A percentile compares a stretch with the other conserved stretches of the same genome.
Evolutionary conservation across 2,329 filamentous ascomycete species (phyloP).

Genomic region (Trichothecium roseum): DNA sequence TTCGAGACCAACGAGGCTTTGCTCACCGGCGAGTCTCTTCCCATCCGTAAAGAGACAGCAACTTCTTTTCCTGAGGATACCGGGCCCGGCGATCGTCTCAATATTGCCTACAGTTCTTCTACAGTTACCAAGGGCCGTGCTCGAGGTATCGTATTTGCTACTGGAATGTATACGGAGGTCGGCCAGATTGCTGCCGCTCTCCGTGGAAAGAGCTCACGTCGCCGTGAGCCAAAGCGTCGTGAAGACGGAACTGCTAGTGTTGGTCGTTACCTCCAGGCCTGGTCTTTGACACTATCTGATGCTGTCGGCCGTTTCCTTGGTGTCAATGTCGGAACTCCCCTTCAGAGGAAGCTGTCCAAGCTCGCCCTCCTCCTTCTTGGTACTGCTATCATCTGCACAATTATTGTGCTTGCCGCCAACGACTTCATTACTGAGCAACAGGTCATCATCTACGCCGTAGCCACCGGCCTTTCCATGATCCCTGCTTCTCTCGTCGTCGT

Average conservation of each 20-base stretch:
- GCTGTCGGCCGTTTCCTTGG: constrained; percentile 54
- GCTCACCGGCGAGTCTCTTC: constrained; percentile 49
- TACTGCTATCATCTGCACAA: constrained; percentile 56
- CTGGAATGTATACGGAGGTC: constrained; percentile 50
- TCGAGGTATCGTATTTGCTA: constrained; percentile 47
- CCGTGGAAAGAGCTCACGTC: constrained; percentile 37
- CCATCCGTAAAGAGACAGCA: constrained; percentile 37
- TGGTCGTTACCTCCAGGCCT: constrained; percentile 37
- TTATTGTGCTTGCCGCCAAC: constrained; percentile 59
- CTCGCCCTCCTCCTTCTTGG: constrained; percentile 57
- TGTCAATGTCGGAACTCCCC: constrained; percentile 57
- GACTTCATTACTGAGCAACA: constrained; percentile 41
- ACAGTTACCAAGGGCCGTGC: constrained; percentile 48
- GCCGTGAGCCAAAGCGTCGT: constrained; percentile 39
- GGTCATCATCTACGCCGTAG: constrained; percentile 47
- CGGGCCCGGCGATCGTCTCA: constrained; percentile 40
- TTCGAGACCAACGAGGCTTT: constrained; percentile 53
- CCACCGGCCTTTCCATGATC: constrained; percentile 38
- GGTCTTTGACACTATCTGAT: constrained; percentile 41
- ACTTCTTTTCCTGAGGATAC: constrained; percentile 25
- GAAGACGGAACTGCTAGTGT: constrained; percentile 41
- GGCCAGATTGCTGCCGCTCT: constrained; percentile 40
- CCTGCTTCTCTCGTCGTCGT: constrained; percentile 38
- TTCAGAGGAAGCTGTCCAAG: constrained; percentile 58
- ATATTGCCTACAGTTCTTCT: constrained; percentile 48